Percentiles rank a stretch among this genome's conserved stretches.
Conservation (phyloP, 768 basidiomycete genomes). For the Mycena kentingensis region DNA sequence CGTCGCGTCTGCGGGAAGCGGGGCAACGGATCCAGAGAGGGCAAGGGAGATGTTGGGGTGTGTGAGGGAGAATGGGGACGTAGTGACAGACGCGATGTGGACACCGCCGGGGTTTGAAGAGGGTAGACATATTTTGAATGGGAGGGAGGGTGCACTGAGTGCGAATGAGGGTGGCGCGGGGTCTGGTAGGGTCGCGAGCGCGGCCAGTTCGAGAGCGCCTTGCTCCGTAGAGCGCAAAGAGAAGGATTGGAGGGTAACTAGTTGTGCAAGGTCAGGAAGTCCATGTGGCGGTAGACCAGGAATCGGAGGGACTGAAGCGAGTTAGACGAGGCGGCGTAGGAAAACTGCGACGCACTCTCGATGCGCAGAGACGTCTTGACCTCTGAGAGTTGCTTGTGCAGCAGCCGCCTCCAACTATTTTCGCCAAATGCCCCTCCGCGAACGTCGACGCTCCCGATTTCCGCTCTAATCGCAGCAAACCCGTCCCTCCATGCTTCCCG, state of each 20-base stretch:
- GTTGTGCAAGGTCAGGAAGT: slow-evolving; percentile 57
- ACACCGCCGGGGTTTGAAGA: slow-evolving; percentile 29
- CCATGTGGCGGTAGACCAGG: slow-evolving; percentile 61
- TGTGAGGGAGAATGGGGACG: slow-evolving; percentile 58
- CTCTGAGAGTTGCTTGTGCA: slow-evolving; percentile 44
- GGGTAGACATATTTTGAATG: slow-evolving; percentile 64
- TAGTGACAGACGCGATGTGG: slow-evolving; percentile 56
- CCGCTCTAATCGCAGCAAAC: slow-evolving; percentile 43
- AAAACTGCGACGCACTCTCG: slow-evolving; percentile 48
- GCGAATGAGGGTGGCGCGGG: slow-evolving; percentile 54
- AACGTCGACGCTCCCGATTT: slow-evolving; percentile 46
- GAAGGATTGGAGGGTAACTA: slow-evolving; percentile 65
- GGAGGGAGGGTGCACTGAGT: slow-evolving; percentile 56
- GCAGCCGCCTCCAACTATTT: slow-evolving; percentile 49
- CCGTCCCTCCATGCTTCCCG: slow-evolving; percentile 62
- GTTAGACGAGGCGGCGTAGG: slow-evolving; percentile 3
- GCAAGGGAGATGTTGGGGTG: slow-evolving; percentile 68
- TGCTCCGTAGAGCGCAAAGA: slow-evolving; percentile 34
- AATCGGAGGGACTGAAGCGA: slow-evolving; percentile 55
- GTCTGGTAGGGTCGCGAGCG: slow-evolving; percentile 58
- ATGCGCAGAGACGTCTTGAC: slow-evolving; percentile 50
- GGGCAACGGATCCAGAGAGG: slow-evolving; percentile 58
- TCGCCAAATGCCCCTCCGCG: slow-evolving; percentile 51
- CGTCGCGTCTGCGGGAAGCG: slow-evolving; percentile 43
- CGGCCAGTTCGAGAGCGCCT: slow-evolving; percentile 44